phyloP scores from a whole-genome alignment of 805 yeast species.

The Clavispora fructus region DNA sequence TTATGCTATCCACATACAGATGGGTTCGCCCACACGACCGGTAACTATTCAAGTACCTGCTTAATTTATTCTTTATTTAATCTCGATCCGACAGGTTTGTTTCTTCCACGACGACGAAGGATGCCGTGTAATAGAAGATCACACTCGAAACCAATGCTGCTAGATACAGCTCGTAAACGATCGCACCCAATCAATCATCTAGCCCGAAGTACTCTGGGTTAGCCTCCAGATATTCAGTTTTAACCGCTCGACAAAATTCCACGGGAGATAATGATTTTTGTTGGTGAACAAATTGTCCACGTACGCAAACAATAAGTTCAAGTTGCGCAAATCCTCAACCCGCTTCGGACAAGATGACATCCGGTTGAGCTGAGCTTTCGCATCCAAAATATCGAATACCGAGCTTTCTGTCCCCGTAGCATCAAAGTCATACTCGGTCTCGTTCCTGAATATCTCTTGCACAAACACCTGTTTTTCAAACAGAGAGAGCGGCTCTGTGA shows the following conservation, averaged over 20 bases:
- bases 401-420: conserved; percentile 32
- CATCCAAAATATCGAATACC: conserved; percentile 45
- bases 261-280: conserved; percentile 40
- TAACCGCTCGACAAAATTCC: conserved; percentile 49
- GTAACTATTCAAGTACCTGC: not conserved
- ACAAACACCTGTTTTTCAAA: conserved; percentile 29
- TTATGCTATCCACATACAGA: too few species aligned
- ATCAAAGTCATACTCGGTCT: conserved; percentile 12
- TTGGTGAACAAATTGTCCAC: conserved; percentile 40
- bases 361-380: conserved; percentile 45
- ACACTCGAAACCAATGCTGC: too few species aligned
- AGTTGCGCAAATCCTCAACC: conserved; percentile 58
- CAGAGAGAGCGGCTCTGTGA: conserved; percentile 18
- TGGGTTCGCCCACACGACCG: not conserved
- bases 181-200: not conserved
- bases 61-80: too few species aligned
- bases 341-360: conserved; percentile 38
- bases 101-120: too few species aligned
- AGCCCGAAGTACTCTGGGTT: not conserved
- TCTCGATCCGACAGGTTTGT: too few species aligned
- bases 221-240: conserved; percentile 39
- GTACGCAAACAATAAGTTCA: conserved; percentile 56
- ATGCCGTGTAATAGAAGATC: too few species aligned
- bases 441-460: conserved; percentile 19
- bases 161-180: not conserved